phyloP scores from a whole-genome alignment of 768 basidiomycete species.

The Tricholomella constricta region DNA sequence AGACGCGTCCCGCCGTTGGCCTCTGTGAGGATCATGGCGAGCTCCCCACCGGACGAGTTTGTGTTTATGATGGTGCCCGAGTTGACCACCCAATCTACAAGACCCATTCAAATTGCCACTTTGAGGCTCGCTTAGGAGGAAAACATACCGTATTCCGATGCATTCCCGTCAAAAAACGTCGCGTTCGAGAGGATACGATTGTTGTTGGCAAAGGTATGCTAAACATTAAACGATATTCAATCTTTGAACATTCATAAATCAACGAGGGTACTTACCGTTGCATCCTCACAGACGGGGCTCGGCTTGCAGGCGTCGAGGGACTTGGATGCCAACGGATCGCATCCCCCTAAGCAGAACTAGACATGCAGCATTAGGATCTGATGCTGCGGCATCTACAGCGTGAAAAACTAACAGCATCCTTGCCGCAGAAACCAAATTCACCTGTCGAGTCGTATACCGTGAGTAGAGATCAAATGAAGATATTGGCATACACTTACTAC shows the following conservation, averaged over 20 bases:
- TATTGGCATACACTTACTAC: slow-evolving; percentile 40
- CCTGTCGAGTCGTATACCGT: slow-evolving; percentile 27
- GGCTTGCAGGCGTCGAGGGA: slow-evolving; percentile 67
- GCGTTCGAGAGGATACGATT: slow-evolving; percentile 67
- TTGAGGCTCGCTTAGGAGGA: slow-evolving; percentile 2
- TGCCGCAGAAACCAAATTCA: slow-evolving; percentile 58
- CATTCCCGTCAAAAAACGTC: slow-evolving; percentile 74
- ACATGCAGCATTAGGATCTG: slow-evolving; percentile 4
- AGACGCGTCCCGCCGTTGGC: slow-evolving; percentile 75
- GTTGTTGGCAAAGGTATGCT: slow-evolving; percentile 68
- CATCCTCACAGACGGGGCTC: slow-evolving; percentile 68
- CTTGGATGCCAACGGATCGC: slow-evolving; percentile 74
- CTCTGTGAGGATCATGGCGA: slow-evolving; percentile 69
- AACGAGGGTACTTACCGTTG: slow-evolving; percentile 39
- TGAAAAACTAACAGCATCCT: slow-evolving; percentile 38
- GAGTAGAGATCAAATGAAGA: not conserved
- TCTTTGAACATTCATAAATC: not conserved
- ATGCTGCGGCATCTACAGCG: not conserved
- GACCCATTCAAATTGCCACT: not conserved
- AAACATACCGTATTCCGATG: slow-evolving; percentile 59
- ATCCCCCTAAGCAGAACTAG: slow-evolving; percentile 85
- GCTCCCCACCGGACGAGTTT: slow-evolving; percentile 61
- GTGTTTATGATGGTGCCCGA: slow-evolving; percentile 67
- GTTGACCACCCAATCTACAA: slow-evolving; percentile 70
- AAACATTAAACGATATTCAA: not conserved